Conservation (phyloP, 2,329 filamentous ascomycete genomes). For the Didymella pinodella region DNA sequence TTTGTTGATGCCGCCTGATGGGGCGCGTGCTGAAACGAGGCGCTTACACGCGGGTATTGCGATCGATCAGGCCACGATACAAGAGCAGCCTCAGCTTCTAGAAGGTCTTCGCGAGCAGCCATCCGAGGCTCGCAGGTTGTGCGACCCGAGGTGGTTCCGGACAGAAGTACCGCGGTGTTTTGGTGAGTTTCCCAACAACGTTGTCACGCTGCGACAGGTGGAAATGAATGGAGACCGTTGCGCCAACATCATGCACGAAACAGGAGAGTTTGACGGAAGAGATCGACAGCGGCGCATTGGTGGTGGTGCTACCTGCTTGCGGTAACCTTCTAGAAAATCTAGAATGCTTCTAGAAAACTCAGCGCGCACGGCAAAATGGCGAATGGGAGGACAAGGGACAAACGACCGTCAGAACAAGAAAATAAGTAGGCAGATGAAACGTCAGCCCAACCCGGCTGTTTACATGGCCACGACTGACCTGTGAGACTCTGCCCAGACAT, state of each 20-base stretch:
- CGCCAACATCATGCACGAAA: slow-evolving; percentile 32
- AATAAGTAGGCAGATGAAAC: slow-evolving; percentile 29
- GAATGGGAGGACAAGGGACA: slow-evolving; percentile 25
- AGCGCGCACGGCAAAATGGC: slow-evolving; percentile 29
- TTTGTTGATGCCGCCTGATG: slow-evolving; percentile 23
- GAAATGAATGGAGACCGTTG: slow-evolving; percentile 27
- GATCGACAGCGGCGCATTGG: slow-evolving; percentile 38
- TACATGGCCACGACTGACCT: slow-evolving; percentile 12
- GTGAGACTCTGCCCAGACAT: slow-evolving; percentile 10
- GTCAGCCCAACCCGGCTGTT: slow-evolving; percentile 24
- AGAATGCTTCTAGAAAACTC: slow-evolving; percentile 30
- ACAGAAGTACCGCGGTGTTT: slow-evolving; percentile 12
- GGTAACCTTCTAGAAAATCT: slow-evolving; percentile 47
- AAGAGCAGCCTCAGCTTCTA: slow-evolving; percentile 23
- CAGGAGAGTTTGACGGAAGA: slow-evolving; percentile 28
- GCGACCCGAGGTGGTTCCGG: slow-evolving; percentile 11
- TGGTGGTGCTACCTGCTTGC: slow-evolving; percentile 31
- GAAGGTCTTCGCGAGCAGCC: slow-evolving; percentile 30
- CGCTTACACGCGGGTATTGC: slow-evolving; percentile 35
- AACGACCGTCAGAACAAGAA: slow-evolving; percentile 4
- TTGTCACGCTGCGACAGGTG: slow-evolving; percentile 18
- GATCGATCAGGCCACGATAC: slow-evolving; percentile 16
- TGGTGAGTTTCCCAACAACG: slow-evolving; percentile 30
- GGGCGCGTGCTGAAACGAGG: slow-evolving; percentile 34
- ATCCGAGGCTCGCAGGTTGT: slow-evolving; percentile 21